phyloP scores from a whole-genome alignment of 2,329 filamentous ascomycete genomes.

The Hypoxylon sp. region DNA sequence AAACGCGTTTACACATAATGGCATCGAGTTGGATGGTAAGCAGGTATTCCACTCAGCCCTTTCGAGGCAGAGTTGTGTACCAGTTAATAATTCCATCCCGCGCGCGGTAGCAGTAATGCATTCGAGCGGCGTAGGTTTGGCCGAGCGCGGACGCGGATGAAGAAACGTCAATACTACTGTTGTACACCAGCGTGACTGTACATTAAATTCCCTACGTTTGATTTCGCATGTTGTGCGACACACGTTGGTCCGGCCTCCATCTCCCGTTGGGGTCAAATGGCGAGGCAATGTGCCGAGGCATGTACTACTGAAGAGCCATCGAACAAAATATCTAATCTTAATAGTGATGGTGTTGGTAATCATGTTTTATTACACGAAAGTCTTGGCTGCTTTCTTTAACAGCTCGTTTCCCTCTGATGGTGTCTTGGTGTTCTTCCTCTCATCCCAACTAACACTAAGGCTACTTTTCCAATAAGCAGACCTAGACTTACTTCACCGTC shows the following conservation, averaged over 20 bases:
- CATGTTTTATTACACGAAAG: neutral
- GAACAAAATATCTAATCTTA: neutral
- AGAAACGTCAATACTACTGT: neutral
- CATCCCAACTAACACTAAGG: neutral
- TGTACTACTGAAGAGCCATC: neutral
- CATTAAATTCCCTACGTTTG: neutral
- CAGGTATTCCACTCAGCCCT: neutral
- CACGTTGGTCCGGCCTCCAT: constrained; percentile 1
- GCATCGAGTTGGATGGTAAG: neutral
- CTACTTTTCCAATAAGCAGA: neutral
- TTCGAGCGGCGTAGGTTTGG: neutral
- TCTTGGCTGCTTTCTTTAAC: neutral
- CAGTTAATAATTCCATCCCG: neutral
- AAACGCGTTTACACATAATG: neutral
- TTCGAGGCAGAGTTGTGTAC: neutral
- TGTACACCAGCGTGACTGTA: neutral
- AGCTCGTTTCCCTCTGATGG: neutral
- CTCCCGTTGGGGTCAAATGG: neutral
- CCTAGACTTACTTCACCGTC: neutral
- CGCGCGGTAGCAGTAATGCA: neutral
- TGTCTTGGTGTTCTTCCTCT: neutral
- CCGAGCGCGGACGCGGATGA: neutral
- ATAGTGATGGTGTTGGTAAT: neutral
- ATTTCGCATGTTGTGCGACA: neutral
- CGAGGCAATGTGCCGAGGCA: neutral